Base-by-base conservation (phyloP, 1,284 basidiomycete species). In the Trichosporon coremiiforme region DNA sequence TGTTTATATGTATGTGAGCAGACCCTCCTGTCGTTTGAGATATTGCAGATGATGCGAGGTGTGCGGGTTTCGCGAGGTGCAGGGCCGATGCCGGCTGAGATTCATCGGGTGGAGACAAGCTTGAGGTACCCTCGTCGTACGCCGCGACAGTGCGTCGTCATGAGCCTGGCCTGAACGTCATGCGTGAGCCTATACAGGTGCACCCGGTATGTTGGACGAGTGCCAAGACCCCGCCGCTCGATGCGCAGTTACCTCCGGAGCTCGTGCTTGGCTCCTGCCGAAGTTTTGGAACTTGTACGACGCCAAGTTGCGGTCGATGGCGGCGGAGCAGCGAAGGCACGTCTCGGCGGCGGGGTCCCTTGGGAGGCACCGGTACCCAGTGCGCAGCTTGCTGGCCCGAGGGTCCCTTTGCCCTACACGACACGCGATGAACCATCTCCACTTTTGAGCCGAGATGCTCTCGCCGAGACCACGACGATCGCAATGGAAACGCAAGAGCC, bases 211-310 rank as follows among this genome's bases (percentile, higher is more conserved):
- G 50, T 53, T 53, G 50, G 20, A 10, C 20, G 50, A 22, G 20
- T 22, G 50, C 50, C 50, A 53, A 53, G 22, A 53, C 50, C 8
- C 15, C 22, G 50, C 45, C 50, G 20, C 3, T 2, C 12, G 50
- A 7, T 22, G 50, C 50, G n/a, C 50, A 53, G 22, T 4, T 8
- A 7, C 22, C 50, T 25, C 12, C 50, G 50, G 50, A 53, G 50
- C 50, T 22, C 50, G 50, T n/a, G 41, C 20, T 53, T 25, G 50
- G 22, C n/a, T 53, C 50, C 50, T 53, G n/a, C 22, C 50, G 50
- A 53, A 53, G 20, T 9, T 25, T 53, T 53, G 50, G 50, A 53
- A 53, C 20, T 22, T 4, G 50, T 22, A 17, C 50, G 20, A 17
- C 45, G 6, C 20, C 20, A 9, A 47, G 7, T 8, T 20, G 25